Evolutionary conservation across 495 filamentous ascomycete genomes (phyloP).

Genomic region (Trichoderma erinaceum): DNA sequence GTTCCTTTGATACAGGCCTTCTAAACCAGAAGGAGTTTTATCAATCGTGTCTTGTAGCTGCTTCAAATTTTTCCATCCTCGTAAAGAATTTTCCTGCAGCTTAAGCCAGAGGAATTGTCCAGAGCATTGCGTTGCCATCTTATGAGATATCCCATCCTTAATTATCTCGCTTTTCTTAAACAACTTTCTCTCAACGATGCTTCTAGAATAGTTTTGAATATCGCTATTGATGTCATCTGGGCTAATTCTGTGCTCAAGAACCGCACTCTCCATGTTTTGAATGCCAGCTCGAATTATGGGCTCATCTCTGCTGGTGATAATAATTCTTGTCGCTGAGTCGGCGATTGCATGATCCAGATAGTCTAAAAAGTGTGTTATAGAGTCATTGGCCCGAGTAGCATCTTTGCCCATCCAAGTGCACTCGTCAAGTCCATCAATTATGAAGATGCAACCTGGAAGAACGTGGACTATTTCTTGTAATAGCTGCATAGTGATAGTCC

Average conservation of each 20-base stretch:
- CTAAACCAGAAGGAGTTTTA: conserved; percentile 22
- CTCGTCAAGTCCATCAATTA: conserved; percentile 30
- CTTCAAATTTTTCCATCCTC: conserved; percentile 21
- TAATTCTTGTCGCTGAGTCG: conserved; percentile 19
- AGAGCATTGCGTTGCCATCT: conserved; percentile 24
- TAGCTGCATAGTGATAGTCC: conserved; percentile 19
- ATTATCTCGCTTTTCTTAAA: conserved; percentile 20
- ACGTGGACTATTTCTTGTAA: conserved; percentile 20
- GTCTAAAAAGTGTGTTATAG: conserved; percentile 19
- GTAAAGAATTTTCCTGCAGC: conserved; percentile 22
- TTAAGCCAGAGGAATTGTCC: conserved; percentile 29
- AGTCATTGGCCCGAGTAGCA: neutral
- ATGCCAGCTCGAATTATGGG: conserved; percentile 23
- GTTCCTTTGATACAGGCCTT: conserved; percentile 25
- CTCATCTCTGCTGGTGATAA: conserved; percentile 26
- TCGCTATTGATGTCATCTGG: conserved; percentile 23
- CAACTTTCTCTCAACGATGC: conserved; percentile 24
- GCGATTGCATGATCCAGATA: conserved; percentile 19
- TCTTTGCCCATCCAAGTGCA: conserved; percentile 18
- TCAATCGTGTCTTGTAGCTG: conserved; percentile 24
- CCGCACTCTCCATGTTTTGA: neutral
- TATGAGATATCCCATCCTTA: conserved; percentile 19
- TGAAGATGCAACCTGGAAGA: conserved; percentile 22
- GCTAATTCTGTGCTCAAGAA: conserved; percentile 21
- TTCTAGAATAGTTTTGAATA: conserved; percentile 18